phyloP scores from a whole-genome alignment of 2,329 filamentous ascomycete species.

The Pyricularia sp. region DNA sequence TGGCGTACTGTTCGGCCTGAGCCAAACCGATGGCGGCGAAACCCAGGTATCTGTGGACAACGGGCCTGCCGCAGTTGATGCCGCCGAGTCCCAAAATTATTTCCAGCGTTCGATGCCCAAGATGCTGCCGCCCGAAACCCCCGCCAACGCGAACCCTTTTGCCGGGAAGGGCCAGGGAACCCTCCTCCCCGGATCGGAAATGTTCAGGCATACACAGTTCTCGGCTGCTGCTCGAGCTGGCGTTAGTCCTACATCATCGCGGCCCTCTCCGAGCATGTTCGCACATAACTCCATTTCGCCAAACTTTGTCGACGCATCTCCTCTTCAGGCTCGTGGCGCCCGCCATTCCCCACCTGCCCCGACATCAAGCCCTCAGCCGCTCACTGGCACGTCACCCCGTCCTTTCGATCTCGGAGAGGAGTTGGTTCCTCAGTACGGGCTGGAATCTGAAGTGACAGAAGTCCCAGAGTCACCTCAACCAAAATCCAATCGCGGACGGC shows the following conservation, averaged over 20 bases:
- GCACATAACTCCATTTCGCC: slow-evolving; percentile 34
- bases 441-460: not conserved
- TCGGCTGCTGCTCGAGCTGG: slow-evolving; percentile 21
- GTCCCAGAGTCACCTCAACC: slow-evolving; percentile 13
- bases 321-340: slow-evolving; percentile 38
- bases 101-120: not conserved
- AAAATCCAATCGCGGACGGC: slow-evolving; percentile 6
- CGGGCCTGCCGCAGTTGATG: not conserved
- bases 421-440: slow-evolving; percentile 8
- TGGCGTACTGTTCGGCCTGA: slow-evolving; percentile 35
- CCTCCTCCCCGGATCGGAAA: slow-evolving; percentile 34
- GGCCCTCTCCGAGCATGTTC: slow-evolving; percentile 42
- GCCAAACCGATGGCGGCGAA: slow-evolving; percentile 24
- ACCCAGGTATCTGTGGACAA: slow-evolving; percentile 20
- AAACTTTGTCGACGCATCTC: slow-evolving; percentile 33
- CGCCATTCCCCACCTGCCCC: slow-evolving; percentile 31
- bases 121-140: slow-evolving; percentile 33
- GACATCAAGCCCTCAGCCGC: slow-evolving; percentile 30
- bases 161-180: slow-evolving; percentile 22
- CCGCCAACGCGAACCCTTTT: slow-evolving; percentile 37
- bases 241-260: slow-evolving; percentile 46
- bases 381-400: slow-evolving; percentile 12
- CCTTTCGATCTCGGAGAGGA: slow-evolving; percentile 11
- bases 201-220: slow-evolving; percentile 45
- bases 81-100: not conserved